Evolutionary conservation across 768 basidiomycete genomes (phyloP).

Genomic region (Tulasnella sp.): DNA sequence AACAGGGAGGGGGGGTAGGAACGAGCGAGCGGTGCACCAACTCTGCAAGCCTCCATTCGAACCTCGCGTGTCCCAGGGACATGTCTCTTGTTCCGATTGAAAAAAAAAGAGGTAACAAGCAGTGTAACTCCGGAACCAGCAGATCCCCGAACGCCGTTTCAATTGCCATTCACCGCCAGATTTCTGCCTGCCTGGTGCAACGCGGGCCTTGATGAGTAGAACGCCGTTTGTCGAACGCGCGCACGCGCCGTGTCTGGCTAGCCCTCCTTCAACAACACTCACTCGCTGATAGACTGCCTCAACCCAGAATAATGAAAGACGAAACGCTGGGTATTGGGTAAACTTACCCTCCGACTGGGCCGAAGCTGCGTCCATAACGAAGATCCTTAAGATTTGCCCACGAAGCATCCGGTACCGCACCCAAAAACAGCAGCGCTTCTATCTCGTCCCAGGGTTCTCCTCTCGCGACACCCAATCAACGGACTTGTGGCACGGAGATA

Average conservation of each 20-base stretch:
- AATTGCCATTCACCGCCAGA: not conserved
- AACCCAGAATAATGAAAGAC: not conserved
- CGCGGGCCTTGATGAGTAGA: not conserved
- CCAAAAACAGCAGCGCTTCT: not conserved
- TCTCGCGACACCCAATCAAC: not conserved
- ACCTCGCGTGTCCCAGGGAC: not conserved
- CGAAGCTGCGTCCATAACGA: not conserved
- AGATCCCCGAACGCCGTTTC: not conserved
- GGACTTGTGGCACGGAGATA: not conserved
- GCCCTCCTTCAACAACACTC: not conserved
- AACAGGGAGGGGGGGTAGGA: not conserved
- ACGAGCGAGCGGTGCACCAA: not conserved
- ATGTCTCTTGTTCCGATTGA: not conserved
- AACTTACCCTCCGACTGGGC: conserved; percentile 1
- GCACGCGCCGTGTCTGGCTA: not conserved
- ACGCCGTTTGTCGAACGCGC: not conserved
- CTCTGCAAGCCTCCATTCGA: not conserved
- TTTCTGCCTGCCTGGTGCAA: not conserved
- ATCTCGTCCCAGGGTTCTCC: not conserved
- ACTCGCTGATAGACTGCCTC: not conserved
- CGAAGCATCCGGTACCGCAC: not conserved
- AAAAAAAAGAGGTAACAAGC: not conserved
- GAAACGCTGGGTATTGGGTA: not conserved
- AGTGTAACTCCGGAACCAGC: not conserved
- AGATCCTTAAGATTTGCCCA: conserved; percentile 6